Evolutionary conservation across 1,284 basidiomycete species (phyloP).

Genomic region (Xanthoconium separans): DNA sequence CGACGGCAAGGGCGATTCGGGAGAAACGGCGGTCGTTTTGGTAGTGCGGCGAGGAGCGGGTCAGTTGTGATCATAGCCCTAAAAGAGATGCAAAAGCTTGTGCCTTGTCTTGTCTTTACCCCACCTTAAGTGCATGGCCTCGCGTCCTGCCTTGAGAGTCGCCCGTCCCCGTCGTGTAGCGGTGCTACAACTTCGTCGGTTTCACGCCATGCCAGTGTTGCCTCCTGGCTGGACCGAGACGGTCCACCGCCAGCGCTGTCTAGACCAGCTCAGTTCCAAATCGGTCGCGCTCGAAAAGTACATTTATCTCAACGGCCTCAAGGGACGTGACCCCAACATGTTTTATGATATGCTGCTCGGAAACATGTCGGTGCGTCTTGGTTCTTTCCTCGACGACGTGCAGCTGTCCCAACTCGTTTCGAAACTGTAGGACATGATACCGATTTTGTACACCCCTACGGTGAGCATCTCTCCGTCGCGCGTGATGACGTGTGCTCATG

Average conservation of each 20-base stretch:
- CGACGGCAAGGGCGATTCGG: conserved; percentile 51
- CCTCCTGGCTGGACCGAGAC: conserved; percentile 54
- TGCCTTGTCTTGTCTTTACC: no score
- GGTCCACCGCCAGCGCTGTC: conserved; percentile 58
- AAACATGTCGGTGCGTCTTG: conserved; percentile 49
- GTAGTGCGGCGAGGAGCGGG: conserved; percentile 32
- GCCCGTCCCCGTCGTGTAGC: no score
- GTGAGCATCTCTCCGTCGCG: conserved; percentile 32
- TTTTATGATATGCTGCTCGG: conserved; percentile 62
- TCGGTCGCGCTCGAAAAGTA: conserved; percentile 61
- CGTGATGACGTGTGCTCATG: background rate
- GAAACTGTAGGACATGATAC: conserved; percentile 44
- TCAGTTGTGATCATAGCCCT: no score
- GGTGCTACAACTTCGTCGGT: background rate
- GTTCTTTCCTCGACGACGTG: background rate
- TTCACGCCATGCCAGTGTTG: conserved; percentile 31
- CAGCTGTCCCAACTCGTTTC: background rate
- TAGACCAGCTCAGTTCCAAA: conserved; percentile 63
- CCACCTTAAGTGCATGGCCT: no score
- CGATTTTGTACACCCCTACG: conserved; percentile 78
- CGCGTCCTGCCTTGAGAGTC: conserved; percentile 3
- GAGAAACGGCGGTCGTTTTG: conserved; percentile 58
- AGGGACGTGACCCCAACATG: conserved; percentile 59
- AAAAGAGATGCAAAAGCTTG: no score
- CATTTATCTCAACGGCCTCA: conserved; percentile 66